A percentile compares a stretch with the other conserved stretches of the same genome.
Conservation (phyloP, 2,329 filamentous ascomycete species). For the Coniochaeta sp. region DNA sequence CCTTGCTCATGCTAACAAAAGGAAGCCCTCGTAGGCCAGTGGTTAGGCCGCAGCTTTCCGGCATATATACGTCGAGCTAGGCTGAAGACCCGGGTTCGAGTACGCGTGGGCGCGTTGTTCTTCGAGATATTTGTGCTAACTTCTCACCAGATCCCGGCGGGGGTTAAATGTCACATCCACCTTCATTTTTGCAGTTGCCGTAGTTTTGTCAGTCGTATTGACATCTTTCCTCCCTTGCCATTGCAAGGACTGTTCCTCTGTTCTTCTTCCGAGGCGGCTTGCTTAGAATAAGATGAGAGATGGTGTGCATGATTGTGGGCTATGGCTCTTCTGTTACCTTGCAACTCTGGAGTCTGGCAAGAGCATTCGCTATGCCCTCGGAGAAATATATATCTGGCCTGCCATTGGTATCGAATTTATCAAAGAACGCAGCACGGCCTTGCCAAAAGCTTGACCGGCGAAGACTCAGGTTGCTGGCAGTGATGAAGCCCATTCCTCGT, state of each 20-base stretch:
- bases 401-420: no score
- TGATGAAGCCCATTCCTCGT: no score
- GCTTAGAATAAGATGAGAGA: no score
- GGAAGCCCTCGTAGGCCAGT: slow-evolving; percentile 2
- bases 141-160: not conserved
- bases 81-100: slow-evolving; percentile 3
- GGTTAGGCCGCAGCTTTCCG: slow-evolving; percentile 2
- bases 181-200: not conserved
- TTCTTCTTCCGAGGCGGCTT: no score
- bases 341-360: no score
- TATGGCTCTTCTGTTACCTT: no score
- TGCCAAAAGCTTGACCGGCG: no score
- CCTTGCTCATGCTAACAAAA: not conserved
- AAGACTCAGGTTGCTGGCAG: no score
- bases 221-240: not conserved
- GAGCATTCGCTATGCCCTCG: no score
- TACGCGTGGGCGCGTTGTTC: not conserved
- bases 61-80: not conserved
- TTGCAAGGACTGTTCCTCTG: not conserved
- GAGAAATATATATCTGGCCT: no score
- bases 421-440: no score
- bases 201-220: not conserved
- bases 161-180: not conserved
- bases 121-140: not conserved
- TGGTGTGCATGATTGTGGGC: no score